phyloP scores from a whole-genome alignment of 2,329 filamentous ascomycete genomes.

The Xylariaceae sp. region DNA sequence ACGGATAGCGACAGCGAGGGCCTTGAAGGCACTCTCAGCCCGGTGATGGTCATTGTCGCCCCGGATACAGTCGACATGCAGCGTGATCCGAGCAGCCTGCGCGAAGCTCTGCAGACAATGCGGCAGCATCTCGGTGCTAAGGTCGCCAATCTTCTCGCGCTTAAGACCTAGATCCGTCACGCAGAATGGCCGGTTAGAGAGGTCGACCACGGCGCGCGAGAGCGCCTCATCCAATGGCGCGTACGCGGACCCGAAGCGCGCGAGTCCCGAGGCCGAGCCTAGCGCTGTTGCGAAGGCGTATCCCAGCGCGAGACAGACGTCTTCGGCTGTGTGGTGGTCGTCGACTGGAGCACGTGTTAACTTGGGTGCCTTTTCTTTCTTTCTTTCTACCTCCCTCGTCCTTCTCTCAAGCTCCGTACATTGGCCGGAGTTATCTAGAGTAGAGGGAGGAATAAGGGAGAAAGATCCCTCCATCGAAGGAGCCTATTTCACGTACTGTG shows the following conservation, averaged over 20 bases:
- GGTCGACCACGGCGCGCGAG: slow-evolving; percentile 90
- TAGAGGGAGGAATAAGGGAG: neutral
- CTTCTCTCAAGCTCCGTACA: neutral
- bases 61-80: slow-evolving; percentile 91
- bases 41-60: slow-evolving; percentile 96
- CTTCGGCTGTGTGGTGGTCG: slow-evolving; percentile 98
- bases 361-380: neutral
- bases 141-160: slow-evolving; percentile 91
- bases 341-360: slow-evolving; percentile 68
- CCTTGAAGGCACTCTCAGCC: slow-evolving; percentile 97
- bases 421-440: neutral
- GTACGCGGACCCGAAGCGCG: slow-evolving; percentile 90
- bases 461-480: neutral
- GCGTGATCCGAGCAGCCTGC: slow-evolving; percentile 85
- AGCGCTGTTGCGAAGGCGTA: slow-evolving; percentile 82
- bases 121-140: slow-evolving; percentile 96
- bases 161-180: slow-evolving; percentile 84
- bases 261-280: slow-evolving; percentile 77
- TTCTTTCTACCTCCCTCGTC: neutral
- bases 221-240: slow-evolving; percentile 94
- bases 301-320: slow-evolving; percentile 90
- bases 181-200: slow-evolving; percentile 87
- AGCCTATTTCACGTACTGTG: slow-evolving; percentile 68
- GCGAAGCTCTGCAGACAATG: slow-evolving; percentile 96
- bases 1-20: slow-evolving; percentile 83